These are phyloP conservation scores for Pontederia crassipes DNA, from an alignment of 176 grass and related monocot genomes.

Conservation along the genomic window DNA sequence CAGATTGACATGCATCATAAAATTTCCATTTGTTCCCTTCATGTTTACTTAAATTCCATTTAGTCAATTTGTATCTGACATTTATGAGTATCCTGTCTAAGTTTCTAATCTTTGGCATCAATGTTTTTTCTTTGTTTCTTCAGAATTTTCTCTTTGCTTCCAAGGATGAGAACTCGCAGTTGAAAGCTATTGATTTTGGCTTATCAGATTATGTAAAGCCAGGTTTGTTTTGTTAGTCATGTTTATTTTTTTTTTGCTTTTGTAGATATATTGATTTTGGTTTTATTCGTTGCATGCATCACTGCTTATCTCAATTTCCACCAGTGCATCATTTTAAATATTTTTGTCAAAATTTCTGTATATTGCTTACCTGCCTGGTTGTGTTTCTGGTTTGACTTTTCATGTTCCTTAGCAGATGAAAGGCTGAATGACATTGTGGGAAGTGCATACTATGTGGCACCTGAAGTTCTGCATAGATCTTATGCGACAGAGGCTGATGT, in stretches of 20 bases:
- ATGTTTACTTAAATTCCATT: no score
- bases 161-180: slow-evolving; percentile 57
- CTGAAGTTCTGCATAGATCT: slow-evolving; percentile 54
- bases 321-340: background rate
- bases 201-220: slow-evolving; percentile 82
- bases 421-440: slow-evolving; percentile 42
- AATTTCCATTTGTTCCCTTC: no score
- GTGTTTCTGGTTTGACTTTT: background rate
- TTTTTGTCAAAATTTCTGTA: background rate
- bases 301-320: no score
- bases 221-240: slow-evolving; percentile 33
- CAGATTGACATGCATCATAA: no score
- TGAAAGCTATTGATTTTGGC: slow-evolving; percentile 77
- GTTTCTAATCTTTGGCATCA: background rate
- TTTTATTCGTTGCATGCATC: no score
- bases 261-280: no score
- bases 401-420: slow-evolving; percentile 39
- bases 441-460: slow-evolving; percentile 25
- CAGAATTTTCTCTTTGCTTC: slow-evolving; percentile 86
- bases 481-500: slow-evolving; percentile 76
- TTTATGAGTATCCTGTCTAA: slow-evolving; percentile 13
- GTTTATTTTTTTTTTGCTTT: no score
- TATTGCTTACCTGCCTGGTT: slow-evolving; percentile 10
- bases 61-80: background rate
- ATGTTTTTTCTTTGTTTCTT: slow-evolving; percentile 6